Percentiles rank a stretch among this genome's conserved stretches.
Conservation (phyloP, 495 filamentous ascomycete genomes). For the Penicillium cinerascens region DNA sequence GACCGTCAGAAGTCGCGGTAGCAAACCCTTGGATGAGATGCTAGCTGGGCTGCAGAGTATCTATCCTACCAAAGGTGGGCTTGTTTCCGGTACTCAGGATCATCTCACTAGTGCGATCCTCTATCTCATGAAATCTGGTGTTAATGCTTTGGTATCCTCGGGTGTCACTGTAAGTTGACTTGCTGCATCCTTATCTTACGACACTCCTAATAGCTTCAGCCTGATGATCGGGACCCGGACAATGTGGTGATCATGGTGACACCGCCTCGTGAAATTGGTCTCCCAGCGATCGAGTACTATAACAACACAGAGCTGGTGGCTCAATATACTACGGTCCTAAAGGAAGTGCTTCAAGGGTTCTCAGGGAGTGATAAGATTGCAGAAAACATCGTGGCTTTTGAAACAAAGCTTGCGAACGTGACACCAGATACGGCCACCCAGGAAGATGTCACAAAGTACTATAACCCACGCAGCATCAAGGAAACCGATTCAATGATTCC, state of each 20-base stretch:
- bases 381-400: constrained; percentile 54
- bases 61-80: constrained; percentile 47
- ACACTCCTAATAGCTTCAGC: constrained; percentile 23
- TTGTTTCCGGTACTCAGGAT: constrained; percentile 31
- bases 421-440: constrained; percentile 57
- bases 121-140: constrained; percentile 50
- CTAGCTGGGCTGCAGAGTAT: constrained; percentile 50
- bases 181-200: not conserved
- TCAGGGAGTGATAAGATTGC: constrained; percentile 24
- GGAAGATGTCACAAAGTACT: constrained; percentile 58
- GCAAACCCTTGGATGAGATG: constrained; percentile 48
- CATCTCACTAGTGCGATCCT: constrained; percentile 50
- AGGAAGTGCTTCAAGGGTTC: constrained; percentile 37
- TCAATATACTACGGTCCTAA: constrained; percentile 51
- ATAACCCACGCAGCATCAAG: constrained; percentile 52
- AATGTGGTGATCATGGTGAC: constrained; percentile 54
- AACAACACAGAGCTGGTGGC: constrained; percentile 51
- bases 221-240: constrained; percentile 64
- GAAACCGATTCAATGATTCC: constrained; percentile 53
- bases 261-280: constrained; percentile 51
- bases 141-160: constrained; percentile 46
- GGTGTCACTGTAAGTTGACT: constrained; percentile 44
- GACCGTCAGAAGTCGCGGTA: constrained; percentile 50
- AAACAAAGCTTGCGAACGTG: constrained; percentile 56
- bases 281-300: constrained; percentile 65